phyloP scores from a whole-genome alignment of 2,329 filamentous ascomycete genomes.

The Arachnomyces sp. region DNA sequence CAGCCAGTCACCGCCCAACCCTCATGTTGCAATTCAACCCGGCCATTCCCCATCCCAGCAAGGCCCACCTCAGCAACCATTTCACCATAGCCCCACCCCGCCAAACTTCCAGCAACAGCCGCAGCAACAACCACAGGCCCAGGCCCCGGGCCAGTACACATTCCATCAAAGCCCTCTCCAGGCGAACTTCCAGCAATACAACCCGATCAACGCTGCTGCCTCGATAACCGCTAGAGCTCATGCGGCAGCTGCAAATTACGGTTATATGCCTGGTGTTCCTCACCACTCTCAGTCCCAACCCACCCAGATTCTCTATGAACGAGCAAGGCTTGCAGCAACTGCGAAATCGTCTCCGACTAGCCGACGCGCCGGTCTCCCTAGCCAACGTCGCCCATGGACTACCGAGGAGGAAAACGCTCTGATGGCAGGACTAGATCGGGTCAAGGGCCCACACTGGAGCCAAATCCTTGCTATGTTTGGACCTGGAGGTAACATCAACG shows the following conservation, averaged over 20 bases:
- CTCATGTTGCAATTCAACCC: neutral
- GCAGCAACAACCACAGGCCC: neutral
- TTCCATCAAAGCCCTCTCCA: conserved; percentile 36
- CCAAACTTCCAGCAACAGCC: conserved; percentile 27
- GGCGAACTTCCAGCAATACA: conserved; percentile 35
- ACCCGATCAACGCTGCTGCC: conserved; percentile 20
- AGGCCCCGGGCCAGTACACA: conserved; percentile 32
- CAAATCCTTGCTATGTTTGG: conserved; percentile 83
- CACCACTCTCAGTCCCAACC: conserved; percentile 41
- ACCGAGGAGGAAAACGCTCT: conserved; percentile 83
- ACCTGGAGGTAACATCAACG: conserved; percentile 66
- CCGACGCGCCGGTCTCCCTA: conserved; percentile 45
- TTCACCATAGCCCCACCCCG: conserved; percentile 28
- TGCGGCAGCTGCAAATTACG: conserved; percentile 30
- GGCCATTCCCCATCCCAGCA: conserved; percentile 9
- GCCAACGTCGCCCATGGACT: conserved; percentile 70
- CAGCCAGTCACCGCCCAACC: conserved; percentile 1
- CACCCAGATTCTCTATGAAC: conserved; percentile 51
- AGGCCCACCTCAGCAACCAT: conserved; percentile 21
- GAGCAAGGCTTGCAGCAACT: conserved; percentile 47
- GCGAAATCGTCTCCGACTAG: conserved; percentile 47
- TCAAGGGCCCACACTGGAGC: conserved; percentile 88
- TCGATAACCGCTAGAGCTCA: conserved; percentile 23
- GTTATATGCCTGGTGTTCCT: conserved; percentile 39
- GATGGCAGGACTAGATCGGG: conserved; percentile 78